These are phyloP conservation scores for Kalaharituber pfeilii DNA, from an alignment of 2,329 filamentous ascomycete genomes.

Conservation along the genomic window DNA sequence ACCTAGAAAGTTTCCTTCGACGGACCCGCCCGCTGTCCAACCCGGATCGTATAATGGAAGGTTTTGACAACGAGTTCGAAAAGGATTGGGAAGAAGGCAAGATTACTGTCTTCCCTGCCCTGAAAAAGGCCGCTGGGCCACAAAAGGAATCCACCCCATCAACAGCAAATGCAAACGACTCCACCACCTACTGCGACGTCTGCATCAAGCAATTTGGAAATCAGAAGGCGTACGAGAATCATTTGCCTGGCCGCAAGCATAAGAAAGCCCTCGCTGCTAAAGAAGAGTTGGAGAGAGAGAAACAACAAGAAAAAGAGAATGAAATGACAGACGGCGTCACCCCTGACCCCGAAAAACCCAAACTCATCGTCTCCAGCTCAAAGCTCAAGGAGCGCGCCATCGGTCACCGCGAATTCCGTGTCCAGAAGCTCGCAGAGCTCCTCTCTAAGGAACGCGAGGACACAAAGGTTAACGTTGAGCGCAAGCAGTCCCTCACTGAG, in stretches of 20 bases:
- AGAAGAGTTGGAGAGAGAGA: conserved; percentile 20
- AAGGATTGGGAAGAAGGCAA: conserved; percentile 64
- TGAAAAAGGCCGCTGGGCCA: conserved; percentile 41
- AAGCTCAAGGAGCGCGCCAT: conserved; percentile 75
- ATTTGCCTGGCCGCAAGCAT: conserved; percentile 83
- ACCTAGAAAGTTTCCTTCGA: conserved; percentile 76
- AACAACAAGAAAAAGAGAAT: conserved; percentile 16
- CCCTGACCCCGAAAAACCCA: conserved; percentile 22
- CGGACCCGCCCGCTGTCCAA: conserved; percentile 74
- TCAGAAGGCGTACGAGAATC: conserved; percentile 79
- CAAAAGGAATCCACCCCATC: not conserved
- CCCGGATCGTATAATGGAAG: conserved; percentile 55
- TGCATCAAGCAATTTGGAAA: conserved; percentile 95
- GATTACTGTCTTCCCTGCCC: conserved; percentile 44
- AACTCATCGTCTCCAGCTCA: conserved; percentile 27
- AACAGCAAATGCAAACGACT: conserved; percentile 7
- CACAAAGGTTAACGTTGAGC: conserved; percentile 85
- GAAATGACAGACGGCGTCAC: conserved; percentile 1
- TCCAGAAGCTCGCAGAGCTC: conserved; percentile 59
- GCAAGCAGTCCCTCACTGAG: conserved; percentile 94
- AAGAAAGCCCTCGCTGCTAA: conserved; percentile 50
- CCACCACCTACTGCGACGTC: conserved; percentile 66
- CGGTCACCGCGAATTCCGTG: conserved; percentile 70
- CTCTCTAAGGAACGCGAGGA: conserved; percentile 80
- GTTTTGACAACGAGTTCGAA: conserved; percentile 71